These are phyloP conservation scores for Aurifilum marmelostoma DNA, from an alignment of 2,329 filamentous ascomycete species.

Conservation along the genomic window DNA sequence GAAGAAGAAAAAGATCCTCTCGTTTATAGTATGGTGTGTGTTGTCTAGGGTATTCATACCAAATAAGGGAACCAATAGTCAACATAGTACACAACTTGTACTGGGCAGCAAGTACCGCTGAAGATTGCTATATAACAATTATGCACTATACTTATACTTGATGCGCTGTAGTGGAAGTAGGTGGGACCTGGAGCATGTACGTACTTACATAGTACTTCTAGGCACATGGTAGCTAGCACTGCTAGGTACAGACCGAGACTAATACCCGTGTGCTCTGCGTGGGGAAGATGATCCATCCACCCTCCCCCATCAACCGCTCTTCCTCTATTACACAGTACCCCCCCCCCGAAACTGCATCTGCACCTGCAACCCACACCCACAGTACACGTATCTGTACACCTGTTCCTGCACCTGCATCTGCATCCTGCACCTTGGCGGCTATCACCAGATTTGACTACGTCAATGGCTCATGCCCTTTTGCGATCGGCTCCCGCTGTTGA, in stretches of 20 bases:
- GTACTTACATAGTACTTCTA: not conserved
- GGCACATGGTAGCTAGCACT: too few species aligned
- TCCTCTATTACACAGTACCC: too few species aligned
- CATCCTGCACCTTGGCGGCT: conserved; percentile 1
- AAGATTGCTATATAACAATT: too few species aligned
- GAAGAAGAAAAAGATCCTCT: too few species aligned
- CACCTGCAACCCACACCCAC: conserved; percentile 2
- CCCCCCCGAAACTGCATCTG: not conserved
- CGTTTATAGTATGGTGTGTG: too few species aligned
- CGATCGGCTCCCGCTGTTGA: not conserved
- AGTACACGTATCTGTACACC: not conserved
- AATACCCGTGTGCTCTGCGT: not conserved
- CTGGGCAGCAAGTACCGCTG: not conserved
- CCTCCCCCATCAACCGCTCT: not conserved
- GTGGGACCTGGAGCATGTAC: not conserved
- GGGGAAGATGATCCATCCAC: not conserved
- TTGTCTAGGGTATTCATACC: too few species aligned
- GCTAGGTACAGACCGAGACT: not conserved
- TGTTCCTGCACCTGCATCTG: not conserved
- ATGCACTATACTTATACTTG: too few species aligned
- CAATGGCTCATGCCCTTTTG: not conserved
- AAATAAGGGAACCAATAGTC: too few species aligned
- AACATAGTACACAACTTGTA: not conserved
- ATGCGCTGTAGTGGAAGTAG: too few species aligned
- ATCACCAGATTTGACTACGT: not conserved